Evolutionary conservation across 2,329 filamentous ascomycete species (phyloP).

Genomic region (Trichoderma atroviride): DNA sequence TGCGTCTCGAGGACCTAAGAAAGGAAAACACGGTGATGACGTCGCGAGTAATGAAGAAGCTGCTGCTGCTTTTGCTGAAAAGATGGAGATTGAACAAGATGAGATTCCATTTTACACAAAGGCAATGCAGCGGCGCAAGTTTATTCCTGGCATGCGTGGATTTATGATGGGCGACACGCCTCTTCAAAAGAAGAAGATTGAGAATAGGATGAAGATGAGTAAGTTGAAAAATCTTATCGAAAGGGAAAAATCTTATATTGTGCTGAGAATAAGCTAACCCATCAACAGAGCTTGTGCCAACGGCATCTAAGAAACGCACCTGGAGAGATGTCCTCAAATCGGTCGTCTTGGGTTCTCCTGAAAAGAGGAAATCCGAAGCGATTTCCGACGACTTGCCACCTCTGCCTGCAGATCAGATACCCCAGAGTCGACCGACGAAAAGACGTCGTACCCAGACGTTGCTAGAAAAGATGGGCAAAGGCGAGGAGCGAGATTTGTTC

Average conservation of each 20-base stretch:
- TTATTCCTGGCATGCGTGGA: constrained; percentile 32
- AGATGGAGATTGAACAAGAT: constrained; percentile 5
- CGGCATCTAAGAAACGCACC: background rate
- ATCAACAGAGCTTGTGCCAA: background rate
- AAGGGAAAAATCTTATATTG: background rate
- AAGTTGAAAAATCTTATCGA: background rate
- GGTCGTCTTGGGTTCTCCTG: background rate
- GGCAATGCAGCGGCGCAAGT: constrained; percentile 26
- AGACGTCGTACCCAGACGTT: background rate
- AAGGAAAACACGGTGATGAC: background rate
- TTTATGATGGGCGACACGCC: constrained; percentile 39
- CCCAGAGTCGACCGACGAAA: constrained; percentile 18
- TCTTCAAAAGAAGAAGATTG: constrained; percentile 35
- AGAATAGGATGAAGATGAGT: constrained; percentile 27
- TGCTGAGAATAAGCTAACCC: background rate
- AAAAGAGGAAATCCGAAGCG: background rate
- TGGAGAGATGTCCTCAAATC: constrained; percentile 7
- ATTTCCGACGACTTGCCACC: background rate
- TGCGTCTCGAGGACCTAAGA: constrained; percentile 18
- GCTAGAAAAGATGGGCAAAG: background rate
- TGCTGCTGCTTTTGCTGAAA: background rate
- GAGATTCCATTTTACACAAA: constrained; percentile 16
- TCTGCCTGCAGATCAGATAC: constrained; percentile 1
- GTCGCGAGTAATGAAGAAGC: background rate
- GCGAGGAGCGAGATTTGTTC: background rate